Evolutionary conservation across 257 asterid species (phyloP), one percentile per base, ranked within the genome.

Genomic region (Gentiana dahurica): DNA sequence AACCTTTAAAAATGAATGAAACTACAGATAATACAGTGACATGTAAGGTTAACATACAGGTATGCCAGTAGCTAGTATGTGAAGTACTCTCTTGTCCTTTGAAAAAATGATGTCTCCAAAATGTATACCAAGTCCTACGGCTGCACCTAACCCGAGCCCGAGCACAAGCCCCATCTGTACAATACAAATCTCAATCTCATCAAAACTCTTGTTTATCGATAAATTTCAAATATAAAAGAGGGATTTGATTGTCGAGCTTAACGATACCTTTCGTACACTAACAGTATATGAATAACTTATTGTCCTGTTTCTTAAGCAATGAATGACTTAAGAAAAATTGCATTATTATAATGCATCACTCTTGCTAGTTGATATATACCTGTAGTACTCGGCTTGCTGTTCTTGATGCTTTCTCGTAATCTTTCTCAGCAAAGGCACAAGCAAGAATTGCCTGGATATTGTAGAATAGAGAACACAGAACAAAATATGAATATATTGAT

Each of bases 361-460:
- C 9, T 12, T 15, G 24, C 24, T 24, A 24, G 24, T 24, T 24
- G 24, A 24, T 24, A 24, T 24, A 24, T 70, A 81, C 97, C 93
- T 89, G 98, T 5, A 91, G 68, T 6, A 91, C 95, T 51, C 98
- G 68, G 13, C 82, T 87, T 36, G 96, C 89, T 6, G 83, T 81
- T 4, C 89, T 84, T 3, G 89, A 76, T 60, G 96, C 95, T 72
- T 91, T 91, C 54, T 68, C 53, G 65, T 81, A 81, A 73, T 92
- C 94, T 39, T 88, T 92, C 73, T 83, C 97, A 61, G 97, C 99
- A 74, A 92, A 92, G 55, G 99, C 84, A 68, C 95, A 72, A 54
- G 99, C 99, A 63, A 92, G 94, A 54, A 92, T 88, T 49, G 99
- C 99, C 98, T 92, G 43, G 54, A 43, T n/a, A 35, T 37, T 34